Percentiles rank a stretch among this genome's conserved stretches.
Conservation (phyloP, 192 early-diverging fungal species). For the Gamsiella multidivaricata region DNA sequence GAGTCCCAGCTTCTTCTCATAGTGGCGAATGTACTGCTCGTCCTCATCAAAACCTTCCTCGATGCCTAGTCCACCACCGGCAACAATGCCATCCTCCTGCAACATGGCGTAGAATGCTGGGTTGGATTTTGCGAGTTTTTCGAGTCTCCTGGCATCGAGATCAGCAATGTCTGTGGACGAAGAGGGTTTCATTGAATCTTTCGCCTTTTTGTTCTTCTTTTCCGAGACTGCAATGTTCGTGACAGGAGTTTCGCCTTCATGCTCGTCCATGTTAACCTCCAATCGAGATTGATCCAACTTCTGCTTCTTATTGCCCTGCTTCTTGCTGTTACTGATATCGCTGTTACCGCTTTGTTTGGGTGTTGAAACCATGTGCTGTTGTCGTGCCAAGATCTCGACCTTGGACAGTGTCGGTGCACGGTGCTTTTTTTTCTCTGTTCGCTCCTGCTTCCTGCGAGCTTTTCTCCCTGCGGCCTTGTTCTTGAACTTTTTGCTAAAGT, state of each 20-base stretch:
- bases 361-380: conserved; percentile 27
- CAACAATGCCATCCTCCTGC: conserved; percentile 53
- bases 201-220: conserved; percentile 2
- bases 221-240: conserved; percentile 9
- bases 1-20: conserved; percentile 63
- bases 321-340: background rate
- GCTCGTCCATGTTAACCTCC: conserved; percentile 42
- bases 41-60: conserved; percentile 55
- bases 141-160: conserved; percentile 40
- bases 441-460: conserved; percentile 61
- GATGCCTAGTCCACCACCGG: conserved; percentile 19
- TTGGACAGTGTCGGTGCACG: conserved; percentile 48
- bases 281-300: conserved; percentile 14
- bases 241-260: conserved; percentile 40
- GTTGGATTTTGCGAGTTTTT: conserved; percentile 59
- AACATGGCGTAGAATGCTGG: conserved; percentile 61
- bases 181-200: conserved; percentile 5
- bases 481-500: conserved; percentile 60
- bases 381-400: conserved; percentile 33
- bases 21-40: conserved; percentile 63
- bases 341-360: conserved; percentile 4
- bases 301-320: conserved; percentile 37
- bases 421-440: conserved; percentile 58
- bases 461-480: conserved; percentile 59
- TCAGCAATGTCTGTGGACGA: conserved; percentile 1